A percentile compares a stretch with the other conserved stretches of the same genome.
Evolutionary conservation across 768 basidiomycete genomes (phyloP).

Genomic region (Pisolithus orientalis): DNA sequence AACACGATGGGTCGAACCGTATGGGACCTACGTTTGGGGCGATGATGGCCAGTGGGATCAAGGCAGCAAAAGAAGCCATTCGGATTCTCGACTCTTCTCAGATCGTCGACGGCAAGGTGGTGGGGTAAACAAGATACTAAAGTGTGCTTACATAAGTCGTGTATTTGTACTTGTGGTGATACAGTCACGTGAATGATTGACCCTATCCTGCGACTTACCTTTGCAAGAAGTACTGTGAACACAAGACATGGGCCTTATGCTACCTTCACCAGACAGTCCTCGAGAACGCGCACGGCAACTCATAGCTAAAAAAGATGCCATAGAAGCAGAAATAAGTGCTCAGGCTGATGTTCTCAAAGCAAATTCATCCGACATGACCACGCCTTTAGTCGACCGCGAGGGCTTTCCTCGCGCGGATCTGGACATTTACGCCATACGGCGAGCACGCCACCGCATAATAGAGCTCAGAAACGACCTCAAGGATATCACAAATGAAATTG

Average conservation of each 20-base stretch:
- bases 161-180: neutral
- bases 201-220: neutral
- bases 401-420: constrained; percentile 89
- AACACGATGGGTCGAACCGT: constrained; percentile 73
- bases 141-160: neutral
- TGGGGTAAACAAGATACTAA: constrained; percentile 25
- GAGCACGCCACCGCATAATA: constrained; percentile 71
- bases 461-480: constrained; percentile 76
- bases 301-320: constrained; percentile 60
- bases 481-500: constrained; percentile 59
- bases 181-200: neutral
- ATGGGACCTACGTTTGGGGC: constrained; percentile 78
- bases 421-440: constrained; percentile 73
- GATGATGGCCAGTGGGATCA: constrained; percentile 74
- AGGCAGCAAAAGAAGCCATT: constrained; percentile 62
- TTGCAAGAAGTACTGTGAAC: neutral
- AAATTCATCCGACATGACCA: constrained; percentile 59
- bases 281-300: constrained; percentile 56
- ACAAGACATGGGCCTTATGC: constrained; percentile 38
- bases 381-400: constrained; percentile 76
- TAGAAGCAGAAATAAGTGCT: constrained; percentile 65
- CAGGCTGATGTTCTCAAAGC: constrained; percentile 57
- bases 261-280: constrained; percentile 39
- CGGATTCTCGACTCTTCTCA: constrained; percentile 43
- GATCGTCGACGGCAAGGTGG: constrained; percentile 50